Evolutionary conservation across 2,329 filamentous ascomycete species (phyloP).

Genomic region (Microsporum ferrugineum): DNA sequence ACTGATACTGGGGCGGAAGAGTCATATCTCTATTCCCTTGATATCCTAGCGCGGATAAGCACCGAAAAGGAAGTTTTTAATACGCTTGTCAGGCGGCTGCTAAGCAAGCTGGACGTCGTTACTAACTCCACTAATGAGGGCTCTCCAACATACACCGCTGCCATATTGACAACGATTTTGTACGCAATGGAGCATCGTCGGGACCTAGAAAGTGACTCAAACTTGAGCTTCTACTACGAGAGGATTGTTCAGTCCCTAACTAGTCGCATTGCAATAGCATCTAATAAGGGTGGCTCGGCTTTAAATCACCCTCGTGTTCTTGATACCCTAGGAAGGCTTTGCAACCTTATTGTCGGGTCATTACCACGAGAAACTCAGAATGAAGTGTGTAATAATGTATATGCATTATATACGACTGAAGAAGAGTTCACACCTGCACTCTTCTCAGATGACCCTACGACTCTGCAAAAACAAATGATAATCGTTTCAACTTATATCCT

Average conservation of each 20-base stretch:
- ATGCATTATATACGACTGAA: constrained; percentile 40
- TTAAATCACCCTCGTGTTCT: constrained; percentile 43
- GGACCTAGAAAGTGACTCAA: constrained; percentile 31
- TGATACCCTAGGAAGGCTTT: constrained; percentile 50
- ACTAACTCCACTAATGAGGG: constrained; percentile 39
- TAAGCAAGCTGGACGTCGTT: constrained; percentile 48
- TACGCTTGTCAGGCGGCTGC: constrained; percentile 50
- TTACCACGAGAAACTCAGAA: constrained; percentile 43
- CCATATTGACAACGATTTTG: constrained; percentile 50
- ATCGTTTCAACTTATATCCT: constrained; percentile 48
- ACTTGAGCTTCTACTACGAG: constrained; percentile 38
- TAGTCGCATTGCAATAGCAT: constrained; percentile 28
- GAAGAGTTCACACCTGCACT: constrained; percentile 27
- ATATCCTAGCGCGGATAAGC: constrained; percentile 54
- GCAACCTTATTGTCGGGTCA: constrained; percentile 47
- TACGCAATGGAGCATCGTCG: constrained; percentile 47
- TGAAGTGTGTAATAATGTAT: constrained; percentile 43
- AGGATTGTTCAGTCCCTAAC: constrained; percentile 40
- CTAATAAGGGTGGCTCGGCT: constrained; percentile 26
- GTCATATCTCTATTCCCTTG: constrained; percentile 46
- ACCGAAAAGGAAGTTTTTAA: constrained; percentile 52
- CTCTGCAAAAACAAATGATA: constrained; percentile 35
- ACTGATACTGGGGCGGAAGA: constrained; percentile 36
- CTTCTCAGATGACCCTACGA: constrained; percentile 22
- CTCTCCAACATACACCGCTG: constrained; percentile 44